These are phyloP conservation scores for Cupressus sempervirens DNA, from an alignment of 75 land plant genomes.

Conservation along the genomic window DNA sequence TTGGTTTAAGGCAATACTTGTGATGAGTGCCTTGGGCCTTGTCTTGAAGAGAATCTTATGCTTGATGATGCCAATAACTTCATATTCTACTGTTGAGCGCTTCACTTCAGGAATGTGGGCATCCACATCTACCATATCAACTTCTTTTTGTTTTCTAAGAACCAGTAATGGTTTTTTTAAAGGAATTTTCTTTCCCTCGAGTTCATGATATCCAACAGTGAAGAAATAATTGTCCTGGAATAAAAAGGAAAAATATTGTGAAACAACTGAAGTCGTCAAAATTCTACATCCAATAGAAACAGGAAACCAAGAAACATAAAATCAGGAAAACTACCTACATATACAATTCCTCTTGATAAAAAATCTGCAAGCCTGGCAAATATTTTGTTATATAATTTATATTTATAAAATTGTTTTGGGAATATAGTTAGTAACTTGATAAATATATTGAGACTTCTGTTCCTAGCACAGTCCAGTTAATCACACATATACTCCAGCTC, in stretches of 20 bases:
- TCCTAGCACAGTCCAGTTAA: not conserved
- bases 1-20: slow-evolving; percentile 37
- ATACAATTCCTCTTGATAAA: not conserved
- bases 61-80: slow-evolving; percentile 77
- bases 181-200: slow-evolving; percentile 65
- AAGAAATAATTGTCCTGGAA: slow-evolving; percentile 65
- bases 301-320: not conserved
- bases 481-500: not conserved
- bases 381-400: not conserved
- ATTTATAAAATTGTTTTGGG: not conserved
- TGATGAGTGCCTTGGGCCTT: slow-evolving; percentile 86
- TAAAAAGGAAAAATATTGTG: not conserved
- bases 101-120: not conserved
- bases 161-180: slow-evolving; percentile 83
- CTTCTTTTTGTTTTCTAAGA: slow-evolving; percentile 40
- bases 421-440: not conserved
- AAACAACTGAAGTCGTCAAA: not conserved
- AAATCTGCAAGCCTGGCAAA: not conserved
- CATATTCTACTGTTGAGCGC: slow-evolving; percentile 44
- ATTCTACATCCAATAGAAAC: not conserved
- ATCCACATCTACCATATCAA: slow-evolving; percentile 27
- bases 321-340: not conserved
- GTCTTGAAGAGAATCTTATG: slow-evolving; percentile 82
- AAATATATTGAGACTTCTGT: not conserved
- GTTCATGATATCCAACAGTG: slow-evolving; percentile 85